Conservation (phyloP, 2,329 filamentous ascomycete species). For the Hypoxylon sp. region DNA sequence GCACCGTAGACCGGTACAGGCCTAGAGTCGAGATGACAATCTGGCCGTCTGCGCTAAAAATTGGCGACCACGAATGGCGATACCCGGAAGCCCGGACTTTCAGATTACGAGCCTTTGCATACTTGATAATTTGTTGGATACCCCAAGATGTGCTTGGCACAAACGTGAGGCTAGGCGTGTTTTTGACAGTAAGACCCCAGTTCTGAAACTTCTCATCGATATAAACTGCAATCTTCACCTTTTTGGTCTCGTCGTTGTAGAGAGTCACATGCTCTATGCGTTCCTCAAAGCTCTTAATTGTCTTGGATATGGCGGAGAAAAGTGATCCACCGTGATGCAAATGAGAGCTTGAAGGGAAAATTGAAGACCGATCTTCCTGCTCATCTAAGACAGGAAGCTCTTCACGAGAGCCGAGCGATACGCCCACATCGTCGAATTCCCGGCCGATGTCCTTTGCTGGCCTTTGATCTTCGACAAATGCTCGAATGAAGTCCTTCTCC, state of each 20-base stretch:
- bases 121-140: constrained; percentile 59
- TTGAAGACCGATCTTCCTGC: neutral
- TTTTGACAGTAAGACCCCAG: constrained; percentile 59
- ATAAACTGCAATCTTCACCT: constrained; percentile 17
- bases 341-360: neutral
- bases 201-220: constrained; percentile 54
- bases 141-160: constrained; percentile 59
- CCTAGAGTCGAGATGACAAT: constrained; percentile 61
- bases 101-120: constrained; percentile 54
- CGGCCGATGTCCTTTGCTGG: constrained; percentile 13
- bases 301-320: constrained; percentile 10
- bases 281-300: neutral
- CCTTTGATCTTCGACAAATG: constrained; percentile 28
- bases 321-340: neutral
- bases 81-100: constrained; percentile 61
- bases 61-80: constrained; percentile 60
- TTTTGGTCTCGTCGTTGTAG: constrained; percentile 25
- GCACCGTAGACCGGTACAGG: constrained; percentile 55
- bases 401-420: constrained; percentile 30
- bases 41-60: constrained; percentile 59
- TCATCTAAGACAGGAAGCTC: constrained; percentile 22
- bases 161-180: constrained; percentile 59
- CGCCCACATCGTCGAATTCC: constrained; percentile 21
- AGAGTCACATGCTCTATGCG: constrained; percentile 11
- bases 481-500: constrained; percentile 19